Evolutionary conservation across 345 rosid genomes (phyloP), one percentile per base, ranked within the genome.

Genomic region (Noccaea bulbosa): DNA sequence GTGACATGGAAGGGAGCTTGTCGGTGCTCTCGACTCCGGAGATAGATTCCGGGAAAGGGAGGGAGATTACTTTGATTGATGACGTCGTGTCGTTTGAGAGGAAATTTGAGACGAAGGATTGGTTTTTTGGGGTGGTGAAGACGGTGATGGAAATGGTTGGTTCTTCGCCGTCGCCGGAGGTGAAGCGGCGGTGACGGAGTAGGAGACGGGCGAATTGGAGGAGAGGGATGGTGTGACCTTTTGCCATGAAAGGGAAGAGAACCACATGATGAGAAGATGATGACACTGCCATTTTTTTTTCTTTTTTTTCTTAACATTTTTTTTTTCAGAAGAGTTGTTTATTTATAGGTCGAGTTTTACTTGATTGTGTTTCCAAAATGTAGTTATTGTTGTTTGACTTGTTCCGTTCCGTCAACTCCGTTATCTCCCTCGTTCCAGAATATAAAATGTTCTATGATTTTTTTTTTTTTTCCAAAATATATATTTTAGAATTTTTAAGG

Each of bases 211-310:
- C 84, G 0, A 91, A 61, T 75, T 76, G 81, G 78, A 91, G 85
- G 71, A 91, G 69, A 27, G 97, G 94, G 24, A 88, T 83, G 17
- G 74, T 82, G 69, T 91, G 95, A 57, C 97, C 88, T 63, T 88
- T 86, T 3, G 92, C 80, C 91, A 87, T 82, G 85, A 83, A 91
- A 8, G 95, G 94, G 70, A 84, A 84, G 17, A 91, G 64, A 55
- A 84, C 76, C 14, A 71, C 84, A 64, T 91, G 90, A 40, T 11
- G 34, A 7, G 45, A 11, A 2, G 59, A 38, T 12, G 62, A 30
- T 27, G 55, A 27, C 34, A 8, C 62, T 4, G 7, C 32, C 74
- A 70, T 70, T 49, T 27, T 49, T 30, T 49, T 27, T 49, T 30
- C 16, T 2, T 8, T n/a, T 32, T 17, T 5, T 45, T 45, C 9